phyloP scores from a whole-genome alignment of 331 rosid species.

The Acacia concinna region DNA sequence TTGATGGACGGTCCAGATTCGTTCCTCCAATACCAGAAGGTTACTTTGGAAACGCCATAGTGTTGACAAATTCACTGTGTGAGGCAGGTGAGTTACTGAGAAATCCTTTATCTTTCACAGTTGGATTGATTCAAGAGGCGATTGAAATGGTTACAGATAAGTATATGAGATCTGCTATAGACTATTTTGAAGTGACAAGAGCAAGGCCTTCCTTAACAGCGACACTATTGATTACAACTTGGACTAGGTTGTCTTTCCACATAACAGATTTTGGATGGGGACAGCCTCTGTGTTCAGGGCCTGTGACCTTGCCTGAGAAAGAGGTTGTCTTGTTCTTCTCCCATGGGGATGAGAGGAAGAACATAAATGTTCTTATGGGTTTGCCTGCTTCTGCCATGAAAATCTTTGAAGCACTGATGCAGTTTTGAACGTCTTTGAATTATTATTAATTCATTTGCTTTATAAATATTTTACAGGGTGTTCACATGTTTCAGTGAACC shows the following conservation, averaged over 20 bases:
- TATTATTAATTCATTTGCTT: not conserved
- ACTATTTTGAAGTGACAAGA: slow-evolving; percentile 74
- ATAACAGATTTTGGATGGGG: slow-evolving; percentile 94
- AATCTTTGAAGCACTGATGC: slow-evolving; percentile 50
- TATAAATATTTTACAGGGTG: not conserved
- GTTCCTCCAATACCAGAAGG: slow-evolving; percentile 72
- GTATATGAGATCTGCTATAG: slow-evolving; percentile 81
- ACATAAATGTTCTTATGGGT: slow-evolving; percentile 71
- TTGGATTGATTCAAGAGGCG: slow-evolving; percentile 54
- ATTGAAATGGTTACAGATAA: slow-evolving; percentile 54
- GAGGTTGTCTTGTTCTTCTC: slow-evolving; percentile 72
- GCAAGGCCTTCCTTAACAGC: slow-evolving; percentile 70
- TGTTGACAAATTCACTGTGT: slow-evolving; percentile 62
- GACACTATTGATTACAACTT: slow-evolving; percentile 80
- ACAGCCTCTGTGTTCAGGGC: slow-evolving; percentile 74
- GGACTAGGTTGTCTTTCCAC: slow-evolving; percentile 76
- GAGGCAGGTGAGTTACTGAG: slow-evolving; percentile 54
- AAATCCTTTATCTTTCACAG: slow-evolving; percentile 54
- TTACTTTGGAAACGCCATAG: slow-evolving; percentile 72
- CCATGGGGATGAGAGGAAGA: slow-evolving; percentile 57
- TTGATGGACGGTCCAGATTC: slow-evolving; percentile 68
- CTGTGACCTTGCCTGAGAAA: slow-evolving; percentile 74
- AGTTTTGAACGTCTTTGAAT: slow-evolving; percentile 30
- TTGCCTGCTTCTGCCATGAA: slow-evolving; percentile 89
- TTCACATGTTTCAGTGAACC: not conserved